Evolutionary conservation across 306 rosid genomes (phyloP).

Genomic region (Albizia julibrissin): DNA sequence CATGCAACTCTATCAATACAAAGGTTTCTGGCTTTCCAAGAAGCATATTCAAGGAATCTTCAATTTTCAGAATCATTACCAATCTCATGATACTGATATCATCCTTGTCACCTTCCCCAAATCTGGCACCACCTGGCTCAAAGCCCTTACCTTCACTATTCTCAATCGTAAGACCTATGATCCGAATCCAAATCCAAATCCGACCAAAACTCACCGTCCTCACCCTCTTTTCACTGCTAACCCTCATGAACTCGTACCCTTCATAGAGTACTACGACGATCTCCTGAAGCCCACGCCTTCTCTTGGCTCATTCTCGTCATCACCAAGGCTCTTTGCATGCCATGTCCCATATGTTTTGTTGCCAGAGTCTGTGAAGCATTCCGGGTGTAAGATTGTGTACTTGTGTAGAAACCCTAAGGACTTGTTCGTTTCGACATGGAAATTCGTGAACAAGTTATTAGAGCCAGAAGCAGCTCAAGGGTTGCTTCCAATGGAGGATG

Average conservation of each 20-base stretch:
- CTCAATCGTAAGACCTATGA: constrained; percentile 18
- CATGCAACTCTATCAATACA: constrained; percentile 33
- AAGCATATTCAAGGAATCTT: constrained; percentile 39
- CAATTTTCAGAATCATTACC: background rate
- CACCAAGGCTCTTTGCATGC: constrained; percentile 21
- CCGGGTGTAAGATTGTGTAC: constrained; percentile 39
- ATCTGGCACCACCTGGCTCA: constrained; percentile 58
- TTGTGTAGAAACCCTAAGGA: constrained; percentile 49
- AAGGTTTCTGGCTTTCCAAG: constrained; percentile 46
- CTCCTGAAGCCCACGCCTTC: background rate
- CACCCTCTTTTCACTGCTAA: constrained; percentile 39
- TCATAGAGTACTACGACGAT: constrained; percentile 32
- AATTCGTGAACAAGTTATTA: constrained; percentile 7
- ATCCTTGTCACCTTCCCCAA: constrained; percentile 45
- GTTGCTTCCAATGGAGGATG: constrained; percentile 16
- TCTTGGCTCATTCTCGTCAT: background rate
- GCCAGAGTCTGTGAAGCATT: constrained; percentile 22
- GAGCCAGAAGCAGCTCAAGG: background rate
- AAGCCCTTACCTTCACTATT: constrained; percentile 39
- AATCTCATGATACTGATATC: constrained; percentile 34
- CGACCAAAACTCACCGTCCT: background rate
- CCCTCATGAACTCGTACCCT: constrained; percentile 49
- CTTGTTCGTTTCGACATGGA: constrained; percentile 33
- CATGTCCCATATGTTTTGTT: constrained; percentile 1
- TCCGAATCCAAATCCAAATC: background rate